These are phyloP conservation scores for Acanthamoeba divionensis DNA, from an alignment of 208 protist species.

Conservation along the genomic window DNA sequence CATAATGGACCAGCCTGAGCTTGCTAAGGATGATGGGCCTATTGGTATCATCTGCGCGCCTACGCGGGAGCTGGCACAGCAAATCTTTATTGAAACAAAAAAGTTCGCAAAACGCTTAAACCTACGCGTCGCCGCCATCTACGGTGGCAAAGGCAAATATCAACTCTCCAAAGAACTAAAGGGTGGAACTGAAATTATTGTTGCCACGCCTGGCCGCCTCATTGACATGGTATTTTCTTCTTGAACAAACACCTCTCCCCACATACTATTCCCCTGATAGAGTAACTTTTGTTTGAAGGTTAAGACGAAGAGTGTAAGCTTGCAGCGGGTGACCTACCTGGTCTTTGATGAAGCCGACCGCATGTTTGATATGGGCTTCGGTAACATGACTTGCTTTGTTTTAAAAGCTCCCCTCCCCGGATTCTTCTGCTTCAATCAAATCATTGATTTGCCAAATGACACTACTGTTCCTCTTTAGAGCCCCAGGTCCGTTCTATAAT, in stretches of 20 bases:
- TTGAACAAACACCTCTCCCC: not conserved
- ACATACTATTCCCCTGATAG: not conserved
- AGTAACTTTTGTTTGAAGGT: constrained; percentile 2
- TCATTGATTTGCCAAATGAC: constrained; percentile 3
- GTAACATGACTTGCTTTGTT: constrained; percentile 42
- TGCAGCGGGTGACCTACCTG: constrained; percentile 62
- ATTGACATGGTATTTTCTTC: constrained; percentile 61
- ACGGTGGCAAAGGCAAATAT: constrained; percentile 64
- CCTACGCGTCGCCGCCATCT: constrained; percentile 55
- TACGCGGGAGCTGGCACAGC: constrained; percentile 86
- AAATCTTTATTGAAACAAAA: constrained; percentile 74
- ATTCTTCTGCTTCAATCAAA: constrained; percentile 38
- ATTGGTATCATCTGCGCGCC: constrained; percentile 86
- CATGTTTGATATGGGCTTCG: constrained; percentile 59
- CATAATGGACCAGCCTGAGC: constrained; percentile 75
- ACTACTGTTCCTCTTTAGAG: constrained; percentile 35
- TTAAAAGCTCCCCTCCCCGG: not conserved
- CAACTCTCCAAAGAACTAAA: constrained; percentile 64
- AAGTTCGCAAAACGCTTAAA: constrained; percentile 20
- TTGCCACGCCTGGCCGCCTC: constrained; percentile 71
- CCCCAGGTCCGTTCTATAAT: constrained; percentile 68
- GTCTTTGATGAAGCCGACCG: constrained; percentile 76
- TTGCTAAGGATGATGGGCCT: constrained; percentile 77
- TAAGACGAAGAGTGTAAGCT: constrained; percentile 59
- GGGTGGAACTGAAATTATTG: constrained; percentile 63